Evolutionary conservation across 345 rosid species (phyloP), one percentile per base, ranked within the genome.

Genomic region (Acer yangbiense): DNA sequence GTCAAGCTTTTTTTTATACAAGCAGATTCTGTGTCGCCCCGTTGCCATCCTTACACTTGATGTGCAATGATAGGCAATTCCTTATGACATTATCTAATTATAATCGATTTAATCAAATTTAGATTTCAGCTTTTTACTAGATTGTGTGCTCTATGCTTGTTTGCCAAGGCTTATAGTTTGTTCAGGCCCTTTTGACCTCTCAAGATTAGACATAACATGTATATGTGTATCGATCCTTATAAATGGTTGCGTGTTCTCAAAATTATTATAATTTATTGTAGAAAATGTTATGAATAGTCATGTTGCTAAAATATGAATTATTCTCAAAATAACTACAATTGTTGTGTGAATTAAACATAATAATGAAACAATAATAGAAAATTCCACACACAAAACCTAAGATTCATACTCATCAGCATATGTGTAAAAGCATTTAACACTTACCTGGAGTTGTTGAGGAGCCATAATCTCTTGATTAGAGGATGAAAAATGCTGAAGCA

Each of bases 271-370:
- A 50, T 8, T n/a, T 4, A 29, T 1, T 8, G n/a, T 0, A 8
- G 29, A 4, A 23, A 1, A 25, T 6, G 29, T 46, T 48, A 48
- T 69, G 39, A 69, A 7, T n/a, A 6, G 72, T 69, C 21, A 9
- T 69, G 12, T 71, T 55, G 44, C 16, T 71, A 43, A 50, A 16
- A 27, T 29, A 8, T 32, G 64, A 62, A 71, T 71, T 71, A 16
- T 52, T 0, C 9, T 52, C 7, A 9, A n/a, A 9, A 11, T 32
- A 29, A 29, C 25, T 55, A 0, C 48, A 71, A 50, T 54, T 27
- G 1, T 41, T 25, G 29, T 16, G 41, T 18, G 16, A 39, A 54
- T 54, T 55, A 14, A 25, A 29, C 44, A 27, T 52, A 27, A 3
- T 52, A 52, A 52, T 52, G 58, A 16, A 52, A 52, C n/a, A 52